phyloP scores from a whole-genome alignment of 495 filamentous ascomycete genomes.

The Hypoxylon trugodes region DNA sequence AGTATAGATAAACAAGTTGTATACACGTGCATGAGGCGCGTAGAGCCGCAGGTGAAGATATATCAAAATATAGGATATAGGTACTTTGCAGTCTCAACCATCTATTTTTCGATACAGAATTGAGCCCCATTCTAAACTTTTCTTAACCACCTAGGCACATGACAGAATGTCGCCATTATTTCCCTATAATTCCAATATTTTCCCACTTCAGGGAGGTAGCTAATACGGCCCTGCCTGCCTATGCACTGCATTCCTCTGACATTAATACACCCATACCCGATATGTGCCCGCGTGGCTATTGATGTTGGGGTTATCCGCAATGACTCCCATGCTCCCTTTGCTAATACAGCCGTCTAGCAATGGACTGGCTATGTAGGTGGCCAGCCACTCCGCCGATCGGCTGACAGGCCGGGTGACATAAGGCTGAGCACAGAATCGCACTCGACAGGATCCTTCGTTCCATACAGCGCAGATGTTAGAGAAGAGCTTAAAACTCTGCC shows the following conservation, averaged over 20 bases:
- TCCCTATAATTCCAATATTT: neutral
- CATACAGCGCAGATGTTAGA: slow-evolving; percentile 42
- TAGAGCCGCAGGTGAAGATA: neutral
- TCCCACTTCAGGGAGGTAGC: neutral
- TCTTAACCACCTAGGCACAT: neutral
- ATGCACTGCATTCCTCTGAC: neutral
- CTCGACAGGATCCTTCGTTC: slow-evolving; percentile 35
- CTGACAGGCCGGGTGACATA: slow-evolving; percentile 37
- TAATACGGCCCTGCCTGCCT: neutral
- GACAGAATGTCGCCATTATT: slow-evolving; percentile 2
- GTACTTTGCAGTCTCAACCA: no score
- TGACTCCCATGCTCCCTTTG: slow-evolving; percentile 33
- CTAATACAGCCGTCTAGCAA: slow-evolving; percentile 36
- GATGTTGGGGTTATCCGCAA: slow-evolving; percentile 39
- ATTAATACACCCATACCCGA: slow-evolving; percentile 34
- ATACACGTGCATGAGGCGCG: no score
- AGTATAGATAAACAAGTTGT: no score
- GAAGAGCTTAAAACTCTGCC: slow-evolving; percentile 36
- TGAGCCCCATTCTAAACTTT: neutral
- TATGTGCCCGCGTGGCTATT: slow-evolving; percentile 43
- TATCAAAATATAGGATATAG: neutral
- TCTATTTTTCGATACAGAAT: no score
- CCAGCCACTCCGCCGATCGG: slow-evolving; percentile 40
- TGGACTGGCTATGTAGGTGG: slow-evolving; percentile 32
- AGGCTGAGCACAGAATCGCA: slow-evolving; percentile 45